Percentiles rank a stretch among this genome's conserved stretches.
Conservation (phyloP, 1,284 basidiomycete species). For the Vanrija humicola region DNA sequence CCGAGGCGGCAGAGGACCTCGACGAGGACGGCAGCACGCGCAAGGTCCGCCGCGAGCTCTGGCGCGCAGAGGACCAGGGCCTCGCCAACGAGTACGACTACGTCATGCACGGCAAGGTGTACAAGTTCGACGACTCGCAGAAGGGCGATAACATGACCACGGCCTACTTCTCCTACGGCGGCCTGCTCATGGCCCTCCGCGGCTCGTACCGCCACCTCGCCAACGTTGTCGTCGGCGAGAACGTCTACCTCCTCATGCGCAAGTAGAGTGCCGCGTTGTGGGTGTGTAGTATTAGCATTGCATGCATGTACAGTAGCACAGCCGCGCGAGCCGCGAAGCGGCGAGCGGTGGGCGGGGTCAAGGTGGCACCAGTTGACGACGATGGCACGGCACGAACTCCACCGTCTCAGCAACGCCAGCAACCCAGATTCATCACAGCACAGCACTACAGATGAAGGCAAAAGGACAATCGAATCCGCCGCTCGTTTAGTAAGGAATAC, state of each 20-base stretch:
- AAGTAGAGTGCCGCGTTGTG: constrained; percentile 52
- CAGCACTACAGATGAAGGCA: no score
- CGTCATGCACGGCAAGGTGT: constrained; percentile 99
- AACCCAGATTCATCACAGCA: no score
- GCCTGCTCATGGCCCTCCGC: constrained; percentile 90
- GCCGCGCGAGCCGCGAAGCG: no score
- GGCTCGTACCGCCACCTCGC: constrained; percentile 92
- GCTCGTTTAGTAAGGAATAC: constrained; percentile 31
- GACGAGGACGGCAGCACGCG: constrained; percentile 47
- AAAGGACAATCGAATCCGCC: neutral
- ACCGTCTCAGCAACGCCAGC: no score
- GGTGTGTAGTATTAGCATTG: no score
- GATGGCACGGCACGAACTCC: no score
- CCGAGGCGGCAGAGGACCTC: constrained; percentile 49
- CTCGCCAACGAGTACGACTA: constrained; percentile 97
- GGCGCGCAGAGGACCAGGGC: constrained; percentile 68
- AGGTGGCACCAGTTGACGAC: no score
- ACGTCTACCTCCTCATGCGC: constrained; percentile 84
- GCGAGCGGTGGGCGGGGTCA: no score
- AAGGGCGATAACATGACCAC: constrained; percentile 60
- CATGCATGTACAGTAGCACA: no score
- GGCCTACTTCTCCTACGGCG: constrained; percentile 92
- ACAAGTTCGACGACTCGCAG: constrained; percentile 85
- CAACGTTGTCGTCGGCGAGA: constrained; percentile 85
- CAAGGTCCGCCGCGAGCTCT: constrained; percentile 83